Evolutionary conservation across 2,329 filamentous ascomycete species (phyloP), one percentile per base, ranked within the genome.

Genomic region (Bipolaris victoriae): DNA sequence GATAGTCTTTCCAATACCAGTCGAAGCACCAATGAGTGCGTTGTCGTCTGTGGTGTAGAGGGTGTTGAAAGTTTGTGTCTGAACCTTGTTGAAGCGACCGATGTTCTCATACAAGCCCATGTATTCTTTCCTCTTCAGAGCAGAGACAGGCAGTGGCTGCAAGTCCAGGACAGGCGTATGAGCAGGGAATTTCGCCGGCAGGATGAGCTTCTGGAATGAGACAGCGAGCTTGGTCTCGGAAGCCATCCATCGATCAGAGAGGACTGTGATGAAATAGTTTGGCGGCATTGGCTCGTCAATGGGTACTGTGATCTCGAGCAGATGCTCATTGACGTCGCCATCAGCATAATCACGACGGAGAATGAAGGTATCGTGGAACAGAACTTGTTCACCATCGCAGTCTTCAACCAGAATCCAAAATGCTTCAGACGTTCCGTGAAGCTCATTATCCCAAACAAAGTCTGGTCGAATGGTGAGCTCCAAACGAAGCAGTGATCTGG

Each of bases 341-440:
- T 87, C 81, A 4, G 92, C 93, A 71, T 96, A 97, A 61, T 97
- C 91, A 72, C 90, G 92, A 41, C 94, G 90, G 24, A 99, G 84
- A 37, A 98, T 82, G 76, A 99, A 98, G 58, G 92, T 91, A 72
- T 99, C 95, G 66, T 97, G 91, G 82, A 92, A 97, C 44, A 99
- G 81, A 43, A 99, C 92, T 56, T 97, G 91, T 75, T 99, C 95
- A 24, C 95, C 95, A 72, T 99, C 95, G 68, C 93, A 97, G 69
- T 99, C 96, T 76, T 99, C 96, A 3, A 97, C 93, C 55, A 99
- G 79, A 61, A 99, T 93, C 95, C 95, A 99, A 79, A 97, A 99
- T 65, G 87, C 92, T 78, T 99, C 93, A 0, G 93, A 90, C 31
- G 84, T 84, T 2, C 95, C 95, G 73, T 99, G 95, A 3, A 99